Evolutionary conservation across 75 land plant species (phyloP).

Genomic region (Pinus taeda): DNA sequence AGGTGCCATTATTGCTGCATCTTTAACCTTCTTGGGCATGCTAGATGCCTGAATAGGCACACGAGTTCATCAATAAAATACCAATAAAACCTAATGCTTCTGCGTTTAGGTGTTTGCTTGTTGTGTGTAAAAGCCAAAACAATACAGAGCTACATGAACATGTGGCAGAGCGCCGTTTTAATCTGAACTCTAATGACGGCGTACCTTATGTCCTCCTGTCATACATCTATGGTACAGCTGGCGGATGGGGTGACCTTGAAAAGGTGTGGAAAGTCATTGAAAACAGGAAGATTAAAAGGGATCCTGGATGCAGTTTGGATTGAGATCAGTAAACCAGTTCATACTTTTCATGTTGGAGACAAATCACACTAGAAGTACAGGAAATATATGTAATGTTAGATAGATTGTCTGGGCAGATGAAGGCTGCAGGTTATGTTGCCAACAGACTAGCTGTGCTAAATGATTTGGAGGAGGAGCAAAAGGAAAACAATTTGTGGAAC

Average conservation of each 20-base stretch:
- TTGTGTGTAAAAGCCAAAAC: slow-evolving; percentile 7
- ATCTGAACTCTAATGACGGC: neutral
- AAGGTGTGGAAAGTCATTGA: neutral
- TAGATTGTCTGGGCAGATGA: neutral
- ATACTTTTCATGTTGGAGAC: slow-evolving; percentile 1
- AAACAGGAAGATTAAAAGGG: neutral
- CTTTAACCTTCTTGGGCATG: slow-evolving; percentile 1
- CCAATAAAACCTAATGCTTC: slow-evolving; percentile 9
- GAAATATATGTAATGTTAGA: neutral
- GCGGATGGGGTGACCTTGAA: neutral
- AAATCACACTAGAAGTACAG: neutral
- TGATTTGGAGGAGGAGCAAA: neutral
- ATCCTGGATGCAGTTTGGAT: slow-evolving; percentile 9
- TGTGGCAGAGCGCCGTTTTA: neutral
- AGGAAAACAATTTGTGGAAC: neutral
- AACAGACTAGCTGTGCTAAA: neutral
- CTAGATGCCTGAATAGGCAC: neutral
- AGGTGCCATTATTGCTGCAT: neutral
- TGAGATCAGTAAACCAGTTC: neutral
- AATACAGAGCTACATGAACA: slow-evolving; percentile 8
- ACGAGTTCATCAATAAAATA: neutral
- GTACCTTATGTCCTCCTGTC: neutral
- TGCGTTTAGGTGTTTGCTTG: slow-evolving; percentile 16
- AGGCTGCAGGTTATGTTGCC: neutral
- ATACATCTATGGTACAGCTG: slow-evolving; percentile 6